Percentiles rank a stretch among this genome's conserved stretches.
Conservation (phyloP, 768 basidiomycete genomes). For the Tylopilus subfusipes region DNA sequence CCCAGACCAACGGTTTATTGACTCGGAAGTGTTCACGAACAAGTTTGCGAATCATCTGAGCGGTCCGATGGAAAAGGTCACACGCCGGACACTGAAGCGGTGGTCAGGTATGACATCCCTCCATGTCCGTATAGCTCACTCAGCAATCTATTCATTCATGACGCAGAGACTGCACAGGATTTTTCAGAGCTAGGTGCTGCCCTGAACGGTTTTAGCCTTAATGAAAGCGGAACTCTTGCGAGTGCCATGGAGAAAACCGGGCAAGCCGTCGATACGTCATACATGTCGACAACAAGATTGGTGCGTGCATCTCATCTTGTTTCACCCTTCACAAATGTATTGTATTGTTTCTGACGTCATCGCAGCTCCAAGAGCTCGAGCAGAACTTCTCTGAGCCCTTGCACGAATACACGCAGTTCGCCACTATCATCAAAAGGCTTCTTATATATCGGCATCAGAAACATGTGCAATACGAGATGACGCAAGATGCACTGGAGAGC, state of each 20-base stretch:
- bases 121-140: constrained; percentile 1
- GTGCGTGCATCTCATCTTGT: constrained; percentile 41
- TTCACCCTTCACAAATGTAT: constrained; percentile 1
- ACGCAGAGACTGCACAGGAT: constrained; percentile 75
- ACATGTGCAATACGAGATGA: constrained; percentile 97
- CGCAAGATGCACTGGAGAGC: constrained; percentile 81
- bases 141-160: constrained; percentile 2
- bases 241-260: constrained; percentile 93
- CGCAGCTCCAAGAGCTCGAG: constrained; percentile 88
- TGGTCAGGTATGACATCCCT: constrained; percentile 72
- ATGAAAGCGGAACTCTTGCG: constrained; percentile 72
- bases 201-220: constrained; percentile 90
- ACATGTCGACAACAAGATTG: constrained; percentile 86
- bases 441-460: constrained; percentile 96
- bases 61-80: constrained; percentile 96
- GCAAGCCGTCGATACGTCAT: constrained; percentile 92
- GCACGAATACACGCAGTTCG: constrained; percentile 95
- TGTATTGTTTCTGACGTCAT: constrained; percentile 8
- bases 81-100: constrained; percentile 84
- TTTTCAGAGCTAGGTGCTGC: constrained; percentile 89
- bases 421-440: constrained; percentile 88
- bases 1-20: constrained; percentile 93
- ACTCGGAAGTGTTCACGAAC: constrained; percentile 93
- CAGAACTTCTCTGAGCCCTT: constrained; percentile 94
- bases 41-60: constrained; percentile 92